Base-by-base conservation (phyloP, 2,329 filamentous ascomycete genomes). In the Monosporascus sp. region DNA sequence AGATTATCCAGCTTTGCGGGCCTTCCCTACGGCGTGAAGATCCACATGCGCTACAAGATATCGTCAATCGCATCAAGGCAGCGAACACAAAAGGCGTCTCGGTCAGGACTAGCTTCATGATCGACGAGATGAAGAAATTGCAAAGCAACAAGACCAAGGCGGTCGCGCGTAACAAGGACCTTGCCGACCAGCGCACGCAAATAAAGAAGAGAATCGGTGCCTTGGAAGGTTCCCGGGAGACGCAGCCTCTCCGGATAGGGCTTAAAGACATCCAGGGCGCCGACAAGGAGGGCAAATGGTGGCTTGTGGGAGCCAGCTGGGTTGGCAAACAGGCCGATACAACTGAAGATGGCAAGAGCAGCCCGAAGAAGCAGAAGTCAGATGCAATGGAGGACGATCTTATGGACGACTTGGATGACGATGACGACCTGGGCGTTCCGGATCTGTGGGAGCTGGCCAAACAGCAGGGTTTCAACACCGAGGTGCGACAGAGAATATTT, bases 251-350 rank as follows among this genome's bases (percentile, higher is more conserved):
- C 55, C 85, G 90, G 8, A 86, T 97, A 53, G 85, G 88, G 11
- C 78, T 97, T 4, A 78, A 81, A 38, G 94, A 99, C 64, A 90
- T 99, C 50, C 85, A 85, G 58, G 84, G 92, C 57, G 87, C 87
- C 0, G 88, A 93, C 41, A 93, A 88, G 67, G 89, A 87, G 66
- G 94, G 94, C 1, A 97, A 96, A 74, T 99, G 94, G 94, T 99
- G 94, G 94, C 83, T 97, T 20, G 90, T 97, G 5, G 94, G 94
- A 50, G 93, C 94, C n/a, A 96, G 91, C 70, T 97, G 93, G 83
- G 75, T 80, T 4, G 82, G 80, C 5, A 61, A 59, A 34, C 50
- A 61, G 45, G 52, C 62, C 45, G 54, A 59, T 17, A 50, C 56
- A 20, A 43, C 40, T 6, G 77, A 76, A 41, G 62, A 59, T 11